Base-by-base conservation (phyloP, 768 basidiomycete genomes). In the Lepiota subincarnata region DNA sequence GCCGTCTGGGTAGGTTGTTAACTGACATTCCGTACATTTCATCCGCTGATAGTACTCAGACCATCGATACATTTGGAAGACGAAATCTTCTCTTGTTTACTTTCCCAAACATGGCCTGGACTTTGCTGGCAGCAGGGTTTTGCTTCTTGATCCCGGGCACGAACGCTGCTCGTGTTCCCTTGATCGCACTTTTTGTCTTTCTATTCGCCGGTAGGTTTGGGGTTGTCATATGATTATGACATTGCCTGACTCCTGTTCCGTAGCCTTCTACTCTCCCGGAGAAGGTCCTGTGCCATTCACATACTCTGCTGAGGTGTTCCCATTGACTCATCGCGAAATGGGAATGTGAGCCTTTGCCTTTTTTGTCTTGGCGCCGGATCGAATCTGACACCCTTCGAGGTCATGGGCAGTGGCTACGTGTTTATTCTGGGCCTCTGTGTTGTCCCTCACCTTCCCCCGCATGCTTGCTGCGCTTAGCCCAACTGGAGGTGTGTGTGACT, bases 291-390 rank as follows among this genome's bases (percentile, higher is more conserved):
- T 93, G 6, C 92, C 92, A 0, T 93, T 86, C 68, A 86, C 88
- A 0, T 94, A 93, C 65, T 92, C 89, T 7, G 92, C 92, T 5
- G 92, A 94, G 68, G 91, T 87, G 13, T 95, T 89, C 79, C 92
- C 91, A 2, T 73, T 94, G 39, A 84, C 85, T 28, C 79, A 87
- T 54, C 75, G 89, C 60, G 87, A 89, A 60, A 75, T 86, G 71
- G 73, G 73, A 55, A 75, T 75, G 73, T 74, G 40, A 61, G 68
- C 58, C 1, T 8, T 35, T 42, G 65, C n/a, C n/a, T 24, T 37
- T 64, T 62, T 20, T 65, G 44, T 54, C 55, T 11, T 70, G 65
- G 55, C 68, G 64, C 3, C 63, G 67, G 16, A 63, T 68, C 48
- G 62, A 61, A 22, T 20, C 28, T 19, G 41, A 22, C 7, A 28